These are phyloP conservation scores for Eleusine indica DNA, from an alignment of 176 grass and related monocot species.

Conservation along the genomic window DNA sequence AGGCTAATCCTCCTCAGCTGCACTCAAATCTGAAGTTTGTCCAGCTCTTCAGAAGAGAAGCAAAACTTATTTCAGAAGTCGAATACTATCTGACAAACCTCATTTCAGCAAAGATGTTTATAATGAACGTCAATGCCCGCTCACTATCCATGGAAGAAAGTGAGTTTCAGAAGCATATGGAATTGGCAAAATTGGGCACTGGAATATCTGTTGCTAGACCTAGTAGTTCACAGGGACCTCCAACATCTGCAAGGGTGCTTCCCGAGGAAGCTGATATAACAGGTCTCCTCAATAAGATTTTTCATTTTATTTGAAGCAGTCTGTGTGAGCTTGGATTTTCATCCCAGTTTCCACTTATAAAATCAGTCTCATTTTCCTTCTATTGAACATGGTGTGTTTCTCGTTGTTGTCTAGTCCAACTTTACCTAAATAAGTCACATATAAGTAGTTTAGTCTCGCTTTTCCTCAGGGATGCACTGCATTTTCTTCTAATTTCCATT, in stretches of 20 bases:
- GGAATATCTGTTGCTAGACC: constrained; percentile 49
- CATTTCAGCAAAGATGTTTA: constrained; percentile 87
- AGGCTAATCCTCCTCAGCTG: constrained; percentile 94
- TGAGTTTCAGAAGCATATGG: constrained; percentile 79
- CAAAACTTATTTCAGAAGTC: constrained; percentile 92
- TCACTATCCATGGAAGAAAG: constrained; percentile 81
- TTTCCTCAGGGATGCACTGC: neutral
- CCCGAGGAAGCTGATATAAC: constrained; percentile 41
- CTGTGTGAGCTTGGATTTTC: neutral
- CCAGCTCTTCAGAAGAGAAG: constrained; percentile 80
- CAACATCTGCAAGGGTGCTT: constrained; percentile 20
- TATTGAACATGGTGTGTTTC: neutral
- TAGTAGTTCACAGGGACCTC: constrained; percentile 30
- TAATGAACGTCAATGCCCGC: constrained; percentile 63
- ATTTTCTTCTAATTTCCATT: neutral
- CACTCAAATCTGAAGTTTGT: constrained; percentile 94
- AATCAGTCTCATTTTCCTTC: neutral
- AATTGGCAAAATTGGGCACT: constrained; percentile 57
- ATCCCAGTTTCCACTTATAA: constrained; percentile 7
- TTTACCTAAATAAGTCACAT: neutral
- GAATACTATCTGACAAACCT: constrained; percentile 96
- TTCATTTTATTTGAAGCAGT: constrained; percentile 15
- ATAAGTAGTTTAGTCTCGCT: neutral
- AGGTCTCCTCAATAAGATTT: constrained; percentile 41
- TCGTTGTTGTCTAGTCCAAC: neutral